Conservation (phyloP, 2,329 filamentous ascomycete species). For the Blastomyces parvus region DNA sequence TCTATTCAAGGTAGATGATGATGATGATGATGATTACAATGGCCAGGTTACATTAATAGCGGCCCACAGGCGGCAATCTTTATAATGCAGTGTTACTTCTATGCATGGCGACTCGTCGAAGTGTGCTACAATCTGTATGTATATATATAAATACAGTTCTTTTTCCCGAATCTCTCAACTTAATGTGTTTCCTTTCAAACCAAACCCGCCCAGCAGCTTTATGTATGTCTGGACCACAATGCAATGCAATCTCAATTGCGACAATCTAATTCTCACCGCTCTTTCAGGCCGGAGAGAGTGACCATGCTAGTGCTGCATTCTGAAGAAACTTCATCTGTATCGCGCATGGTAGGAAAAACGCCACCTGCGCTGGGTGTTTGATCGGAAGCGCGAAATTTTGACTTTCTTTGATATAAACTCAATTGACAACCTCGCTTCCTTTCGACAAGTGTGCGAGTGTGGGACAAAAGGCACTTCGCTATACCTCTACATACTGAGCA, state of each 20-base stretch:
- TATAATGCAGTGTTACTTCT: too few relatives aligned
- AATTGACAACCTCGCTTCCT: background rate
- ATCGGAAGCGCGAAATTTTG: background rate
- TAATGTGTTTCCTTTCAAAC: background rate
- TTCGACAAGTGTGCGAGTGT: too few relatives aligned
- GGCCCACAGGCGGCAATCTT: background rate
- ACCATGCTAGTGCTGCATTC: too few relatives aligned
- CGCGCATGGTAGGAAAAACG: background rate
- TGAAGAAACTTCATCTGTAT: background rate
- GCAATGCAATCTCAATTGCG: background rate
- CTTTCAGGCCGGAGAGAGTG: background rate
- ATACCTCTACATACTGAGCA: background rate
- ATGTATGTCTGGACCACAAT: background rate
- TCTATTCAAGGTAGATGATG: background rate
- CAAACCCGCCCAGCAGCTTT: background rate
- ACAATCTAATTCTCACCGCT: slow-evolving; percentile 4
- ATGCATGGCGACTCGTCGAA: background rate
- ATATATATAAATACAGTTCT: background rate
- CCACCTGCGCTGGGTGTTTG: background rate
- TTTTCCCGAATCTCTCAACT: background rate
- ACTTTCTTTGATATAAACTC: background rate
- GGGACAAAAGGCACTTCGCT: background rate
- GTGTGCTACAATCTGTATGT: background rate
- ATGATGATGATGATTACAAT: background rate
- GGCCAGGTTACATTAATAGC: background rate